Conservation (phyloP, 495 filamentous ascomycete genomes). For the Jackrogersella multiformis region DNA sequence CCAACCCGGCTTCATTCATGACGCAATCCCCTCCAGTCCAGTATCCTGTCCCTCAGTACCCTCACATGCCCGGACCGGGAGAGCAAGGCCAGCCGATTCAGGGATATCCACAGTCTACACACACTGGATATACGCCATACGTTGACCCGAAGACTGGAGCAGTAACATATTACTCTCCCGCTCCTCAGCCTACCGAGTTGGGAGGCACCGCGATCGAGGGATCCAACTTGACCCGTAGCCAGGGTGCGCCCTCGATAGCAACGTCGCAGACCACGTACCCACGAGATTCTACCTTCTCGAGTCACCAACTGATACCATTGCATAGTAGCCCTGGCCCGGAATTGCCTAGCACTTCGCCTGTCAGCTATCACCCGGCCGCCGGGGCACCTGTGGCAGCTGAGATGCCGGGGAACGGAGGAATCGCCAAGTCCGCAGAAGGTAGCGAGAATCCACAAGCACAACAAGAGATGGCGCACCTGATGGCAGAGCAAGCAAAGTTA, state of each 20-base stretch:
- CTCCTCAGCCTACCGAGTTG: constrained; percentile 13
- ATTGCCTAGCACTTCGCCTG: not conserved
- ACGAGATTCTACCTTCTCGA: constrained; percentile 8
- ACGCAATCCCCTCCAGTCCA: no score
- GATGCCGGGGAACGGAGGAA: constrained; percentile 1
- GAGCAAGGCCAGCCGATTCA: constrained; percentile 6
- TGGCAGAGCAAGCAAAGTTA: constrained; percentile 24
- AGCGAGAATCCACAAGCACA: constrained; percentile 9
- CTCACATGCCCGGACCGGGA: not conserved
- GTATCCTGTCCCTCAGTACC: no score
- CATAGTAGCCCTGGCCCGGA: not conserved
- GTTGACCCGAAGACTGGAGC: constrained; percentile 21
- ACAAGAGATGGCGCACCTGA: constrained; percentile 14
- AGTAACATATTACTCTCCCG: constrained; percentile 10
- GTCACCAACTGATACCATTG: not conserved
- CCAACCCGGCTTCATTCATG: not conserved
- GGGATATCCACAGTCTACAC: constrained; percentile 13
- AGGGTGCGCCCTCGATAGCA: not conserved
- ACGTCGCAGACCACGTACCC: constrained; percentile 3
- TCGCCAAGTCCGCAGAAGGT: not conserved
- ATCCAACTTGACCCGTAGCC: not conserved
- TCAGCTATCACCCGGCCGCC: no score
- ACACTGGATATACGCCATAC: constrained; percentile 16
- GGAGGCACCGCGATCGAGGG: constrained; percentile 2
- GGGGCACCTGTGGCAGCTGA: not conserved